A percentile compares a stretch with the other conserved stretches of the same genome.
Conservation (phyloP, 495 filamentous ascomycete species). For the Penicillium diatomitis region DNA sequence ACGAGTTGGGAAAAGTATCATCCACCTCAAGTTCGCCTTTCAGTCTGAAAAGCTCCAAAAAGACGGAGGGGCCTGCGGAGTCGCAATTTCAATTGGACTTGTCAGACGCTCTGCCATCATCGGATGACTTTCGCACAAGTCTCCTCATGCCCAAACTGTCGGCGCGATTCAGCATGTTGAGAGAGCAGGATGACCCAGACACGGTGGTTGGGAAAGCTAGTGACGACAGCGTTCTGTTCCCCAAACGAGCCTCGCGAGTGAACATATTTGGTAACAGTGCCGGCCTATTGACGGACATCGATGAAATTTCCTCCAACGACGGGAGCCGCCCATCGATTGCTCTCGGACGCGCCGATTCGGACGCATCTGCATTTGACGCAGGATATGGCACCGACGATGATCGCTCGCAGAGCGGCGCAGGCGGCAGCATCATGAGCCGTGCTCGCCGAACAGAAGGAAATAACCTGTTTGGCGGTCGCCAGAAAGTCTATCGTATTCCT, state of each 20-base stretch:
- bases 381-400: slow-evolving; percentile 63
- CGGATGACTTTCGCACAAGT: slow-evolving; percentile 93
- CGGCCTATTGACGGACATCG: slow-evolving; percentile 67
- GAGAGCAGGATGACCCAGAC: slow-evolving; percentile 84
- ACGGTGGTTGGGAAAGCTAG: slow-evolving; percentile 86
- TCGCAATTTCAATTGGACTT: slow-evolving; percentile 63
- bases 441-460: slow-evolving; percentile 84
- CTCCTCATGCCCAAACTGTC: slow-evolving; percentile 91
- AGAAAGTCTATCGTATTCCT: slow-evolving; percentile 91
- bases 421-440: slow-evolving; percentile 66
- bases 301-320: slow-evolving; percentile 74
- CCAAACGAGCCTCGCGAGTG: slow-evolving; percentile 67
- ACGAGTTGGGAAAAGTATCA: slow-evolving; percentile 8
- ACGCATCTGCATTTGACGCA: slow-evolving; percentile 41
- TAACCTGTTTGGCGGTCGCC: slow-evolving; percentile 87
- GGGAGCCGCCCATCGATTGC: slow-evolving; percentile 53
- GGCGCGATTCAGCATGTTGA: slow-evolving; percentile 90
- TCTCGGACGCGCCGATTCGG: slow-evolving; percentile 40
- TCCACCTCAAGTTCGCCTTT: slow-evolving; percentile 13
- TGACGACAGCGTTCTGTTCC: slow-evolving; percentile 84
- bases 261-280: slow-evolving; percentile 42
- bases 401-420: slow-evolving; percentile 34
- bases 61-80: slow-evolving; percentile 40
- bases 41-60: slow-evolving; percentile 41
- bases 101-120: slow-evolving; percentile 62